Percentiles rank a stretch among this genome's conserved stretches.
Evolutionary conservation across 2,329 filamentous ascomycete species (phyloP).

Genomic region (Pseudocercospora eumusae): DNA sequence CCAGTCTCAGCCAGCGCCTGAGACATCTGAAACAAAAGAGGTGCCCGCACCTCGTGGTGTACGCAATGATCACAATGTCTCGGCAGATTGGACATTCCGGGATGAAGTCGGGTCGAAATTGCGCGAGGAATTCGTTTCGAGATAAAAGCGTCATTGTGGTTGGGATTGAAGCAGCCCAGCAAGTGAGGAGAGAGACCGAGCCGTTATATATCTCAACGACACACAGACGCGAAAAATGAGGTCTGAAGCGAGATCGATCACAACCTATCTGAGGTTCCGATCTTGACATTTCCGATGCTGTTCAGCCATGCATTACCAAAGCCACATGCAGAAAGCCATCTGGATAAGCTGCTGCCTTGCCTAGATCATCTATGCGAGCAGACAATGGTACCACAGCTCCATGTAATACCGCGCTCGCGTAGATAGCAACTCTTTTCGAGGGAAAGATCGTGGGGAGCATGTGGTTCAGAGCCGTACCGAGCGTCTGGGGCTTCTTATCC

Average conservation of each 20-base stretch:
- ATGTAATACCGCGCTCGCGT: constrained; percentile 83
- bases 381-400: constrained; percentile 79
- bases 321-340: constrained; percentile 91
- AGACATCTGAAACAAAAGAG: background rate
- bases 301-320: constrained; percentile 66
- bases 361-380: constrained; percentile 78
- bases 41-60: background rate
- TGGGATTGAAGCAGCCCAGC: too few relatives aligned
- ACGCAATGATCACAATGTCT: background rate
- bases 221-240: too few relatives aligned
- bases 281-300: too few relatives aligned
- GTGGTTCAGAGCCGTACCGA: constrained; percentile 75
- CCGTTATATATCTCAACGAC: too few relatives aligned
- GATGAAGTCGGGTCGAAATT: background rate
- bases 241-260: too few relatives aligned
- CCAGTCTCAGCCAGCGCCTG: background rate
- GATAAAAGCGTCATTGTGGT: background rate
- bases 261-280: too few relatives aligned
- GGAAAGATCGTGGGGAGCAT: constrained; percentile 83
- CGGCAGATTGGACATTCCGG: background rate
- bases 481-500: constrained; percentile 60
- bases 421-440: constrained; percentile 76
- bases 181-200: too few relatives aligned
- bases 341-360: constrained; percentile 79
- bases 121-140: background rate